Conservation (phyloP, 2,329 filamentous ascomycete genomes). For the Seiridium cupressi region DNA sequence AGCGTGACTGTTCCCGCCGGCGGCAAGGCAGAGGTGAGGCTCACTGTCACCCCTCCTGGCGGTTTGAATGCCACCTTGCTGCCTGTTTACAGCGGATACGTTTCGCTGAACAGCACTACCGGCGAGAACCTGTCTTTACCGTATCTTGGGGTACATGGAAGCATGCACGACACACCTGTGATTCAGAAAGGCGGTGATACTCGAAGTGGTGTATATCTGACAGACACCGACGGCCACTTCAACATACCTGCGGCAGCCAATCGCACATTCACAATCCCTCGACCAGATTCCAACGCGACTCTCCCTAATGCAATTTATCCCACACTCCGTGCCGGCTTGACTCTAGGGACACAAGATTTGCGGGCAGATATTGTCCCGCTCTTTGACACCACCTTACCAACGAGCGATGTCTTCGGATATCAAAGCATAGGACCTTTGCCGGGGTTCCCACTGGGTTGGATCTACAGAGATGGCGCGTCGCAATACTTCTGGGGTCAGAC, state of each 20-base stretch:
- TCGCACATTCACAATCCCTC: conserved; percentile 21
- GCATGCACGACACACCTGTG: conserved; percentile 18
- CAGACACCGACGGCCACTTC: conserved; percentile 6
- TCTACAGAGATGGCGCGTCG: not conserved
- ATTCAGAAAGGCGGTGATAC: conserved; percentile 6
- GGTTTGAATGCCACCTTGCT: conserved; percentile 27
- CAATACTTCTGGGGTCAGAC: conserved; percentile 18
- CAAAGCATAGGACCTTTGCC: conserved; percentile 17
- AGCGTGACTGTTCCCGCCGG: conserved; percentile 26
- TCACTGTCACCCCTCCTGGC: conserved; percentile 25
- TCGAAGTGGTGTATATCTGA: not conserved
- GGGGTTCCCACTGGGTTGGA: not conserved
- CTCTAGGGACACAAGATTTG: not conserved
- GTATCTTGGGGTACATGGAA: conserved; percentile 35
- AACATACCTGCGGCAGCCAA: conserved; percentile 14
- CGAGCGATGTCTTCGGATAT: conserved; percentile 15
- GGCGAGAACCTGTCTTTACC: conserved; percentile 34
- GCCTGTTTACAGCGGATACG: conserved; percentile 42
- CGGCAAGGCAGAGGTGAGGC: conserved; percentile 20
- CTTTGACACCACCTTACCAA: conserved; percentile 5
- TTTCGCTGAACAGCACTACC: conserved; percentile 36
- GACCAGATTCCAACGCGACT: conserved; percentile 10
- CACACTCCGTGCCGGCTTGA: not conserved
- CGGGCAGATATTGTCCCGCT: conserved; percentile 1
- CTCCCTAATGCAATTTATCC: conserved; percentile 9